Percentiles rank a stretch among this genome's conserved stretches.
Conservation (phyloP, 1,284 basidiomycete genomes). For the Naganishia cerealis region DNA sequence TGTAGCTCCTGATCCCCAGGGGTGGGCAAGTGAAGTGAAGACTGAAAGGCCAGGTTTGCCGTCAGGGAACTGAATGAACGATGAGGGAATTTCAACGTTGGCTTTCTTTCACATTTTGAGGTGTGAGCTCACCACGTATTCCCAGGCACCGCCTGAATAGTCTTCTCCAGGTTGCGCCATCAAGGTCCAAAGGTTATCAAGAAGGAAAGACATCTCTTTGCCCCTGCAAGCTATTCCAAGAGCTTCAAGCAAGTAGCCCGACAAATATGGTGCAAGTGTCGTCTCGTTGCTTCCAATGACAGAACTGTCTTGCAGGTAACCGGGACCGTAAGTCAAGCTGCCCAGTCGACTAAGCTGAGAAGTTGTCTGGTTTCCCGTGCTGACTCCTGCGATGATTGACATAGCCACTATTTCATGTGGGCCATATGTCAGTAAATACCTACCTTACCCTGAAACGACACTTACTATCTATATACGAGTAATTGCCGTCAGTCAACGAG, state of each 20-base stretch:
- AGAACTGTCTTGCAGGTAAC: conserved; percentile 1
- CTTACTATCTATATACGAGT: conserved; percentile 21
- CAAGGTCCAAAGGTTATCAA: conserved; percentile 8
- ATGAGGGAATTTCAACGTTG: background rate
- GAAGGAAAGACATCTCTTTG: conserved; percentile 2
- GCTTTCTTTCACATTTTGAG: background rate
- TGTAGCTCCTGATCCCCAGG: conserved; percentile 4
- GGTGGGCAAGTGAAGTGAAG: conserved; percentile 11
- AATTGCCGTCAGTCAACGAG: conserved; percentile 10
- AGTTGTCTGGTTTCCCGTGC: conserved; percentile 8
- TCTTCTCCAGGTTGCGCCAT: conserved; percentile 11
- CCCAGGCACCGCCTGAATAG: conserved; percentile 8
- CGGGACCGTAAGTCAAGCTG: conserved; percentile 5
- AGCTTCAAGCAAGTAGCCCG: conserved; percentile 7
- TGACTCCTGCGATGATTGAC: conserved; percentile 20
- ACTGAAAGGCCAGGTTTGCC: conserved; percentile 9
- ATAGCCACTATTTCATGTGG: conserved; percentile 1
- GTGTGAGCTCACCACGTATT: background rate
- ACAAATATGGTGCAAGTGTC: conserved; percentile 3
- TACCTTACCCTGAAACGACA: background rate
- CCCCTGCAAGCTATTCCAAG: background rate
- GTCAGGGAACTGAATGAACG: background rate
- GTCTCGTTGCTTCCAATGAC: conserved; percentile 10
- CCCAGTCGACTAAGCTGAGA: background rate
- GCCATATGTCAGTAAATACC: background rate